Evolutionary conservation across 1,284 basidiomycete species (phyloP).

Genomic region (Sanguinoderma infundibulare): DNA sequence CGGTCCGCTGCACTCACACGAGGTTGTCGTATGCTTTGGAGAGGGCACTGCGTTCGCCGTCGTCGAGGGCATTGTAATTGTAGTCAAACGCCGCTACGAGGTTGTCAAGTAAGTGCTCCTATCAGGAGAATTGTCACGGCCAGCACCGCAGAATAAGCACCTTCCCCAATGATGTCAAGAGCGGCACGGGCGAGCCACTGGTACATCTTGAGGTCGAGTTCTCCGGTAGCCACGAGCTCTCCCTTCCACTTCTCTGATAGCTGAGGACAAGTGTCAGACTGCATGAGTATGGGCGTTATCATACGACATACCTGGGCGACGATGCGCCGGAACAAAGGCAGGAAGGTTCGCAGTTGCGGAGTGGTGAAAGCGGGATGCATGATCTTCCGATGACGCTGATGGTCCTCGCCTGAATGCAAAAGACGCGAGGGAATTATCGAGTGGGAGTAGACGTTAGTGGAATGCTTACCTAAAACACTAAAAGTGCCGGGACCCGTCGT

Average conservation of each 20-base stretch:
- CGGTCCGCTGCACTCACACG: conserved; percentile 31
- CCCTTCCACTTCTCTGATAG: conserved; percentile 26
- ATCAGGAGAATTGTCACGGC: neutral
- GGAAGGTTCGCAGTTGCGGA: conserved; percentile 25
- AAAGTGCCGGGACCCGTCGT: conserved; percentile 26
- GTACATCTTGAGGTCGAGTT: conserved; percentile 12
- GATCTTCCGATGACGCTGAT: conserved; percentile 35
- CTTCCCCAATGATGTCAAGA: conserved; percentile 38
- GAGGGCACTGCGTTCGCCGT: conserved; percentile 28
- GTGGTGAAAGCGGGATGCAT: conserved; percentile 36
- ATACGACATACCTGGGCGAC: conserved; percentile 18
- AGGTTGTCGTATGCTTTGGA: conserved; percentile 32
- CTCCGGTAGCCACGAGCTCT: conserved; percentile 7
- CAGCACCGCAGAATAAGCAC: conserved; percentile 22
- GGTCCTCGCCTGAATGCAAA: conserved; percentile 20
- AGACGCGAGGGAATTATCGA: neutral
- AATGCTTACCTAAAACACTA: conserved; percentile 21
- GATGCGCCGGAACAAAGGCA: conserved; percentile 28
- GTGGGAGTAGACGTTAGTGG: neutral
- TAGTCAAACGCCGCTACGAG: conserved; percentile 35
- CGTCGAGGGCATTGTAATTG: conserved; percentile 34
- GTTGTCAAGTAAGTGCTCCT: neutral
- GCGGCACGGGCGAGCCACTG: conserved; percentile 34
- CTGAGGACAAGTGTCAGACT: conserved; percentile 1
- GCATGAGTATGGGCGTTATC: neutral